Conservation (phyloP, 2,329 filamentous ascomycete genomes). For the Didymellaceae sp. region DNA sequence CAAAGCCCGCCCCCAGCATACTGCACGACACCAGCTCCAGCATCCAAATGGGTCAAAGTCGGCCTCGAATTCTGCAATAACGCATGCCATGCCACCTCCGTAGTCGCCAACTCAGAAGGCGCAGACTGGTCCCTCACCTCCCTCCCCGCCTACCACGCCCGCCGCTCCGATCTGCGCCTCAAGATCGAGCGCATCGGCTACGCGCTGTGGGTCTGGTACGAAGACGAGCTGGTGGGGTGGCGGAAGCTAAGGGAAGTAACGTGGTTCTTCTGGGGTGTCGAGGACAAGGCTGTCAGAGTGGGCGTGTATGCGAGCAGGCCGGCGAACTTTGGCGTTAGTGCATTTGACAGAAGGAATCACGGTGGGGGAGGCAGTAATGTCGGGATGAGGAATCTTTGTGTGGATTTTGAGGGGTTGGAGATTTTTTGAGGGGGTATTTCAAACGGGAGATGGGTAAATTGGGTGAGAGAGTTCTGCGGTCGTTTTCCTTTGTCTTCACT, state of each 20-base stretch:
- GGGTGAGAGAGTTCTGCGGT: background rate
- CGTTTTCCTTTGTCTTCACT: too few species aligned
- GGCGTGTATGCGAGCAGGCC: conserved; percentile 66
- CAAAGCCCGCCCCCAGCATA: conserved; percentile 39
- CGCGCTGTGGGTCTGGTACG: conserved; percentile 65
- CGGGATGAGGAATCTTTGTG: conserved; percentile 46
- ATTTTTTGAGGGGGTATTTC: conserved; percentile 41
- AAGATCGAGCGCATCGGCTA: conserved; percentile 64
- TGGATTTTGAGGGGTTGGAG: conserved; percentile 52
- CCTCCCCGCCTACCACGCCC: conserved; percentile 51
- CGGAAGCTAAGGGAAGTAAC: conserved; percentile 66
- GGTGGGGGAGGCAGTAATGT: conserved; percentile 25
- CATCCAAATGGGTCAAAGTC: conserved; percentile 66
- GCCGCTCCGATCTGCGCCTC: conserved; percentile 59
- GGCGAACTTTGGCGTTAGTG: conserved; percentile 53
- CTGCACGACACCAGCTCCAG: conserved; percentile 47
- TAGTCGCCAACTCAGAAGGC: conserved; percentile 63
- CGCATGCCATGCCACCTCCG: conserved; percentile 61
- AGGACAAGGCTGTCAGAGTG: conserved; percentile 64
- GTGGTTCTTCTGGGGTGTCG: conserved; percentile 67
- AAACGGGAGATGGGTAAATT: background rate
- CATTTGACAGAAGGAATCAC: conserved; percentile 40
- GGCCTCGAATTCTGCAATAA: conserved; percentile 64
- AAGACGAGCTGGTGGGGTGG: conserved; percentile 55
- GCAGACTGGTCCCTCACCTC: conserved; percentile 64